phyloP scores from a whole-genome alignment of 306 rosid genomes.

The Sophora flavescens region DNA sequence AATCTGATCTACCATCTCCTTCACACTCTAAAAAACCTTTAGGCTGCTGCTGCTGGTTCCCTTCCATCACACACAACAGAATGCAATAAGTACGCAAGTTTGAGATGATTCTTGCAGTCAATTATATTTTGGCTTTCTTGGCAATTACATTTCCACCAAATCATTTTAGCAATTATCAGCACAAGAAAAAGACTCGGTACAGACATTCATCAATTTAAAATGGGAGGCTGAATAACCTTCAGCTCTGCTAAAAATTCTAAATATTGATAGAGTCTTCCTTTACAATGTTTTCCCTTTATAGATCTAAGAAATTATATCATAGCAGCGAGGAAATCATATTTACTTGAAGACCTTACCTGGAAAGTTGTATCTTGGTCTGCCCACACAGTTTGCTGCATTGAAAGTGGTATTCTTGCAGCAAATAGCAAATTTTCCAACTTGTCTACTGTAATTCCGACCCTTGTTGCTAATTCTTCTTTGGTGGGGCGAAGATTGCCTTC shows the following conservation, averaged over 20 bases:
- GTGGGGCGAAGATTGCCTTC: slow-evolving; percentile 77
- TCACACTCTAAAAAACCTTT: slow-evolving; percentile 11
- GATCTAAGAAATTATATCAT: slow-evolving; percentile 21
- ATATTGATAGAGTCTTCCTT: slow-evolving; percentile 6
- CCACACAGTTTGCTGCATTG: slow-evolving; percentile 90
- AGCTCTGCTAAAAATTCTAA: slow-evolving; percentile 13
- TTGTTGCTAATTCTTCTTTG: slow-evolving; percentile 78
- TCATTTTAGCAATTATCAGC: slow-evolving; percentile 27
- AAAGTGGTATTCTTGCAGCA: slow-evolving; percentile 75
- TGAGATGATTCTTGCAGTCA: slow-evolving; percentile 33
- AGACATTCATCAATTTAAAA: slow-evolving; percentile 13
- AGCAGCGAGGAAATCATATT: slow-evolving; percentile 16
- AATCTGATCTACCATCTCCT: slow-evolving; percentile 22
- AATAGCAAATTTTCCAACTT: slow-evolving; percentile 70
- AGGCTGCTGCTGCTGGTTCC: slow-evolving; percentile 11
- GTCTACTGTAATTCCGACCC: slow-evolving; percentile 75
- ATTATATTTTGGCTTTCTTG: slow-evolving; percentile 21
- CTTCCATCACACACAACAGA: slow-evolving; percentile 26
- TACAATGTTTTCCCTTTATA: slow-evolving; percentile 31
- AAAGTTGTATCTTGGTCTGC: slow-evolving; percentile 80
- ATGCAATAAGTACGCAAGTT: slow-evolving; percentile 4
- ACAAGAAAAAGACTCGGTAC: slow-evolving; percentile 9
- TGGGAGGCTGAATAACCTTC: slow-evolving; percentile 18
- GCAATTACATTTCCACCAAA: slow-evolving; percentile 26
- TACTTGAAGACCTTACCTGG: slow-evolving; percentile 69